Evolutionary conservation across 2,329 filamentous ascomycete genomes (phyloP), one percentile per base, ranked within the genome.

Genomic region (Elsinoe batatas): DNA sequence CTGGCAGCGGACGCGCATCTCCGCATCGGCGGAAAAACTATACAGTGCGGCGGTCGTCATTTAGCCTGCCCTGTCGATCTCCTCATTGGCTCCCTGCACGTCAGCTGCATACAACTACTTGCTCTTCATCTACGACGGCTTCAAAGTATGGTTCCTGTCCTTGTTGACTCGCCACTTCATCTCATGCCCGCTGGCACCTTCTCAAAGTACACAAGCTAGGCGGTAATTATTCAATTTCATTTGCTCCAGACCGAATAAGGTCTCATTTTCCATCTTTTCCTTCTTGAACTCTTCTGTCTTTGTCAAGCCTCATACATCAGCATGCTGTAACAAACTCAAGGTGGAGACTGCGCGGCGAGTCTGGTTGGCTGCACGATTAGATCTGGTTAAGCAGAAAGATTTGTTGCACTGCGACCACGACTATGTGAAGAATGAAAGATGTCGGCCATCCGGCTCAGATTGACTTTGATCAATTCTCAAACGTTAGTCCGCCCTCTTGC

Each of bases 401-500:
- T 40, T 40, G 40, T 40, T 40, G 40, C 40, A 17, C 20, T 2
- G 20, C 5, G 5, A 4, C 46, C 3, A 42, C 22, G 17, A 26
- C 30, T 54, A 11, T 53, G 42, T 2, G 20, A 5, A n/a, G 26
- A 30, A 30, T 15, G 20, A 20, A 12, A 54, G 51, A 51, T 51
- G 33, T 51, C 47, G 47, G 47, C 47, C 47, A 12, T 26, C n/a
- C 47, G 47, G 47, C 32, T 20, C 5, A 22, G n/a, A 38, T 51
- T 18, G 12, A 50, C 32, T 22, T 38, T 51, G n/a, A 38, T 42
- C 47, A 56, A 30, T 69, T 69, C 63, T 88, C 85, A 71, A 83
- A 95, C 55, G 81, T 77, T 63, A 95, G 69, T 0, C 88, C 89
- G 26, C 79, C 80, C 66, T 89, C 84, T 71, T 84, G 74, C 63